phyloP scores from a whole-genome alignment of 345 rosid genomes.

The Cochlearia excelsa region DNA sequence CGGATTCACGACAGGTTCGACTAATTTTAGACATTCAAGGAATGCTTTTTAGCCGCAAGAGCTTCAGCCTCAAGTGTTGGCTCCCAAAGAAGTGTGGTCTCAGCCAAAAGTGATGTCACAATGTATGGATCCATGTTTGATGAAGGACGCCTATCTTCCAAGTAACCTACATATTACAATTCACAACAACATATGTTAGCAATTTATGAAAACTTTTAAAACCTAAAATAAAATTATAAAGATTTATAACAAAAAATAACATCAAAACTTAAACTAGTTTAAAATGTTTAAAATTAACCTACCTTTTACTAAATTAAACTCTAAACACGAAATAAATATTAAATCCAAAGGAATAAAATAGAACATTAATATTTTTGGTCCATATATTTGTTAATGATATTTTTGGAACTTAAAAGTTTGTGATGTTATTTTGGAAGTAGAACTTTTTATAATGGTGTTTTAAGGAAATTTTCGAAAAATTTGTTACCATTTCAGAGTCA shows the following conservation, averaged over 20 bases:
- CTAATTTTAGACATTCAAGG: conserved; percentile 56
- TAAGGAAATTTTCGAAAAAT: not conserved
- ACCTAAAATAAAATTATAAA: too few relatives aligned
- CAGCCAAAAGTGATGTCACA: conserved; percentile 69
- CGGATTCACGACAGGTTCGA: conserved; percentile 14
- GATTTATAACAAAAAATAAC: too few relatives aligned
- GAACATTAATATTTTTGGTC: too few relatives aligned
- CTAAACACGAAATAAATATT: too few relatives aligned
- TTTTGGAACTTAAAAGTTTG: too few relatives aligned
- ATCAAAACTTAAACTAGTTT: too few relatives aligned
- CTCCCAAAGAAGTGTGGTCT: conserved; percentile 72
- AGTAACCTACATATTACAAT: conserved; percentile 55
- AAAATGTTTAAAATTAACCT: too few relatives aligned
- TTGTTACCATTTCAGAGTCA: not conserved
- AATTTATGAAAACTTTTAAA: not conserved
- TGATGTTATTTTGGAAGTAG: too few relatives aligned
- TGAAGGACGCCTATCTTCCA: conserved; percentile 89
- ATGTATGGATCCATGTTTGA: conserved; percentile 93
- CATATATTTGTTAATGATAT: too few relatives aligned
- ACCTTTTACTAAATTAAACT: too few relatives aligned
- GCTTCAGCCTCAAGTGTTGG: conserved; percentile 85
- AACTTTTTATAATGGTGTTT: too few relatives aligned
- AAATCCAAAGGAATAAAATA: too few relatives aligned
- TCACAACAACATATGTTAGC: conserved; percentile 25
- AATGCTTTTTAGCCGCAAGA: conserved; percentile 78